Percentiles rank a stretch among this genome's conserved stretches.
phyloP scores from a whole-genome alignment of 805 yeast species.

The Candida namnaoensis region DNA sequence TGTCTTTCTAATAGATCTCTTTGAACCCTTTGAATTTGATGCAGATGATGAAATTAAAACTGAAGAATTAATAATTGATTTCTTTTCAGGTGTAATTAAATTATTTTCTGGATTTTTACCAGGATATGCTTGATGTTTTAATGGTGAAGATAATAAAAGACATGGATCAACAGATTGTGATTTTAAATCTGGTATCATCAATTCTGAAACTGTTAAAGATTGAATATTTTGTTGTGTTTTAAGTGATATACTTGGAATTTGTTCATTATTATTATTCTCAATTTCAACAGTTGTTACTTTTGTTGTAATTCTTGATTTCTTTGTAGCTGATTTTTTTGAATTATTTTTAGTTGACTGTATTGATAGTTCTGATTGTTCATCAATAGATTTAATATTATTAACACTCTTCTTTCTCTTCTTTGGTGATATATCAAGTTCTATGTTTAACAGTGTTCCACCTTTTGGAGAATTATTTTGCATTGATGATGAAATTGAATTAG shows the following conservation, averaged over 20 bases:
- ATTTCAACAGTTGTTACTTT: too few relatives aligned
- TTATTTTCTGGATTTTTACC: background rate
- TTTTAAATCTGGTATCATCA: background rate
- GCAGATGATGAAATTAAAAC: background rate
- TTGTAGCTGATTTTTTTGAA: background rate
- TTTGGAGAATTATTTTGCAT: conserved; percentile 14
- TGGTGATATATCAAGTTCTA: conserved; percentile 3
- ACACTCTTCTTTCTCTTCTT: background rate
- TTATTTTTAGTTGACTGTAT: background rate
- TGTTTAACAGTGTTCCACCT: conserved; percentile 15
- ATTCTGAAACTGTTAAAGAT: conserved; percentile 3
- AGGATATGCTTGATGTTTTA: conserved; percentile 1
- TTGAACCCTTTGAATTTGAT: background rate
- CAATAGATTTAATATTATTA: too few relatives aligned
- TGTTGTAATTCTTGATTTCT: too few relatives aligned
- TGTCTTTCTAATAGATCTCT: too few relatives aligned
- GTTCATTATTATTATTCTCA: too few relatives aligned
- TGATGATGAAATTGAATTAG: background rate
- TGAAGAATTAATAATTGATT: background rate
- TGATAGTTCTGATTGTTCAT: too few relatives aligned
- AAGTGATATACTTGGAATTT: conserved; percentile 2
- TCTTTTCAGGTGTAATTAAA: background rate
- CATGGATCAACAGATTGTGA: conserved; percentile 15
- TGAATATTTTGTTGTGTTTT: conserved; percentile 16
- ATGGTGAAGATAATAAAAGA: conserved; percentile 18